A percentile compares a stretch with the other conserved stretches of the same genome.
Evolutionary conservation across 306 rosid species (phyloP).

Genomic region (Vigna nakashimae): DNA sequence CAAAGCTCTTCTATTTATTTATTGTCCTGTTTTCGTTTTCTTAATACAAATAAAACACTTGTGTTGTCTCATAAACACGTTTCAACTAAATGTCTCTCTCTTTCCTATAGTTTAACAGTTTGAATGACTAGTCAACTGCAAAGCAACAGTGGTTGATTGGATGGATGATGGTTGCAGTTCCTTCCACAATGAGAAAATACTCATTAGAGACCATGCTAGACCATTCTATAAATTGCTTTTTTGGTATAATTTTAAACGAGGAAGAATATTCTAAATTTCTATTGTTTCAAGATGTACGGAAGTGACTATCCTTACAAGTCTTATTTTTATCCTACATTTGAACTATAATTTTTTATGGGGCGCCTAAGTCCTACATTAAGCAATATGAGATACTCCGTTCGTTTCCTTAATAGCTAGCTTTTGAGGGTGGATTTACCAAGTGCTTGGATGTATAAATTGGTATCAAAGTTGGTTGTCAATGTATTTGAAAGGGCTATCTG

Average conservation of each 20-base stretch:
- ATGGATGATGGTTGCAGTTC: constrained; percentile 24
- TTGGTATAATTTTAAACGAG: background rate
- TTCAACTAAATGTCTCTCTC: too few species aligned
- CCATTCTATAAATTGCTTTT: constrained; percentile 17
- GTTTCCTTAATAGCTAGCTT: background rate
- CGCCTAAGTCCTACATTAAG: too few species aligned
- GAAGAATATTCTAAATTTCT: background rate
- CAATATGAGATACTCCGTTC: background rate
- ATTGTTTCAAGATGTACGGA: constrained; percentile 20
- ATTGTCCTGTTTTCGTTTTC: too few species aligned
- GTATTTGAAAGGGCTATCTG: too few species aligned
- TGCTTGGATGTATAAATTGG: too few species aligned
- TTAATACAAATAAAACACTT: too few species aligned
- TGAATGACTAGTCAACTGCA: background rate
- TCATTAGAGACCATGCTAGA: constrained; percentile 3
- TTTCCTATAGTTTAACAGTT: background rate
- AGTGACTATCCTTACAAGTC: background rate
- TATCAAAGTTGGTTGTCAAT: too few species aligned
- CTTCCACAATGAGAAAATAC: constrained; percentile 10
- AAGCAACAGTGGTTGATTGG: constrained; percentile 22
- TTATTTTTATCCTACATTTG: constrained; percentile 11
- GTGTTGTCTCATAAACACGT: too few species aligned
- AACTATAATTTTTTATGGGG: background rate
- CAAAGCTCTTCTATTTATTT: too few species aligned
- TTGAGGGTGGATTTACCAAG: too few species aligned